These are phyloP conservation scores for Pluteus cervinus DNA, from an alignment of 768 basidiomycete genomes.

Conservation along the genomic window DNA sequence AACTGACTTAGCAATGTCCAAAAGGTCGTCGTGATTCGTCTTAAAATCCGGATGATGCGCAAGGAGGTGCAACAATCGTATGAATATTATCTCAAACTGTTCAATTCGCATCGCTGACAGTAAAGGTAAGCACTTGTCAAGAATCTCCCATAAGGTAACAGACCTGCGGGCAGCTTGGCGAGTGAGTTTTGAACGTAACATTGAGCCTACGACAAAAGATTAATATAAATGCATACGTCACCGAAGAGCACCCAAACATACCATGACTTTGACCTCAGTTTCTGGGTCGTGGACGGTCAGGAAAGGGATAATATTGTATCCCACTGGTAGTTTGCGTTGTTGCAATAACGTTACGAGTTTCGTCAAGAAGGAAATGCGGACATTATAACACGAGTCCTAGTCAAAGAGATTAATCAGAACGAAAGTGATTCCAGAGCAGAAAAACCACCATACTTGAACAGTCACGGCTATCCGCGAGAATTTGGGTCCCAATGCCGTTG, in stretches of 20 bases:
- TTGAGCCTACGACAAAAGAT: slow-evolving; percentile 35
- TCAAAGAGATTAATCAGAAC: slow-evolving; percentile 4
- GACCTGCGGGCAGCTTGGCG: slow-evolving; percentile 41
- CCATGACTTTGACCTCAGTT: slow-evolving; percentile 63
- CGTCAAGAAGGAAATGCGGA: slow-evolving; percentile 70
- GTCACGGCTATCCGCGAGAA: slow-evolving; percentile 69
- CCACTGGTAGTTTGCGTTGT: slow-evolving; percentile 54
- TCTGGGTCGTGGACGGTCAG: slow-evolving; percentile 91
- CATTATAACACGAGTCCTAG: slow-evolving; percentile 85
- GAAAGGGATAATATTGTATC: slow-evolving; percentile 83
- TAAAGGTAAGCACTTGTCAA: background rate
- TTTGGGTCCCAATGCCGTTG: slow-evolving; percentile 46
- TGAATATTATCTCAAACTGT: slow-evolving; percentile 76
- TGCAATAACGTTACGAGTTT: slow-evolving; percentile 69
- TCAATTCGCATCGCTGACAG: slow-evolving; percentile 47
- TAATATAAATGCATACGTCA: slow-evolving; percentile 8
- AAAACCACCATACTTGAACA: slow-evolving; percentile 58
- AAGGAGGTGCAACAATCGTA: slow-evolving; percentile 80
- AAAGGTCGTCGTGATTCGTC: slow-evolving; percentile 57
- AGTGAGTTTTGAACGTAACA: slow-evolving; percentile 49
- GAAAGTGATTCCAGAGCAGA: slow-evolving; percentile 1
- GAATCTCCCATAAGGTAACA: slow-evolving; percentile 2
- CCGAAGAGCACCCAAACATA: slow-evolving; percentile 22
- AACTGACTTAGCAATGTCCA: slow-evolving; percentile 76
- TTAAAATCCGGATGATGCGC: slow-evolving; percentile 95